These are phyloP conservation scores for Aspergillus neoniger DNA, from an alignment of 2,329 filamentous ascomycete genomes.

Conservation along the genomic window DNA sequence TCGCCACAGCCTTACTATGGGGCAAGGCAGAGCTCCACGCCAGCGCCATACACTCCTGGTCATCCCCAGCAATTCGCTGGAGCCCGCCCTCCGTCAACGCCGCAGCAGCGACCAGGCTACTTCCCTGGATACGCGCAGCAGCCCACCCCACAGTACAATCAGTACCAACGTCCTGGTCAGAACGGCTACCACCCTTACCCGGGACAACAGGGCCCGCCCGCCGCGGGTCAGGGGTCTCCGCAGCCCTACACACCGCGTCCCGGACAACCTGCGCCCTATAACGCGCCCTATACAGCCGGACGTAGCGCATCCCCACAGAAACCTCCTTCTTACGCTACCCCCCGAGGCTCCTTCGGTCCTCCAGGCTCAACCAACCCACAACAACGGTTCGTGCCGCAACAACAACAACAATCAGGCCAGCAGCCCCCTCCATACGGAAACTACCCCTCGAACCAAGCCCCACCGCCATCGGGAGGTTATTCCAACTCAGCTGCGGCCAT, in stretches of 20 bases:
- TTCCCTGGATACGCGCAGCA: conserved; percentile 40
- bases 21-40: conserved; percentile 33
- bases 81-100: conserved; percentile 37
- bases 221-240: conserved; percentile 35
- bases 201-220: conserved; percentile 31
- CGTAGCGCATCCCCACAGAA: conserved; percentile 39
- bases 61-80: conserved; percentile 32
- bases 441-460: conserved; percentile 34
- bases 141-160: conserved; percentile 35
- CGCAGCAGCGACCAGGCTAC: conserved; percentile 40
- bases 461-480: conserved; percentile 32
- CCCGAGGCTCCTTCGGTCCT: conserved; percentile 40
- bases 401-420: conserved; percentile 27
- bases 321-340: conserved; percentile 31
- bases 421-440: conserved; percentile 29
- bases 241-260: conserved; percentile 40
- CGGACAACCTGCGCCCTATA: conserved; percentile 35
- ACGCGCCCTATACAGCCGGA: conserved; percentile 27
- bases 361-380: conserved; percentile 32
- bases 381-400: conserved; percentile 34
- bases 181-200: conserved; percentile 40
- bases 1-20: conserved; percentile 33
- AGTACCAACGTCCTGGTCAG: conserved; percentile 41
- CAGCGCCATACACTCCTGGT: conserved; percentile 37
- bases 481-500: conserved; percentile 39